Evolutionary conservation across 495 filamentous ascomycete species (phyloP), one percentile per base, ranked within the genome.

Genomic region (Barbatosphaeria neglecta): DNA sequence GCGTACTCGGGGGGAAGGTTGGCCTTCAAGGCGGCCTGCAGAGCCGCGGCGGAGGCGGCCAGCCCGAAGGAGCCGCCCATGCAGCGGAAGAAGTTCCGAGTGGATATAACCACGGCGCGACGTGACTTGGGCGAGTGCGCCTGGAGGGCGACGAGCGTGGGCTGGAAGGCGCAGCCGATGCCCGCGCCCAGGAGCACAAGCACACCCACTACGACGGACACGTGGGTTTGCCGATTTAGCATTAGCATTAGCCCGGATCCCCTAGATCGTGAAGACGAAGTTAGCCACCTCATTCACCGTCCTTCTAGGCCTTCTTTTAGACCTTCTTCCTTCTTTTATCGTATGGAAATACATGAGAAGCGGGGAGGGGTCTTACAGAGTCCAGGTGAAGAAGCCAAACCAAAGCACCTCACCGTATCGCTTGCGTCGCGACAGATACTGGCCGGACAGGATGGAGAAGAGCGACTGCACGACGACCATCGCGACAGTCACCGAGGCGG

Each of bases 31-130:
- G 67, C 66, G 20, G 67, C 70, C 33, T 76, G 70, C 25, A 82
- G 57, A 1, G 82, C 56, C 3, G 77, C 75, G 3, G 77, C 75
- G 0, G 75, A 77, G n/a, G 80, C 57, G 0, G 78, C 76, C 3
- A 84, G 68, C 1, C 80, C 80, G 31, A 73, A 68, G 7, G 78
- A 68, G 13, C 78, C 78, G 8, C 80, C 80, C 10, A 76, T 60
- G 25, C 73, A 76, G 15, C 80, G 74, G 54, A 83, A 72, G 60
- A 82, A 82, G 51, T 83, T 83, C 3, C 78, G 72, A 48, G 75
- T 68, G 7, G 73, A 74, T 23, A 80, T 82, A 2, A 80, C 68
- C 1, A 84, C 72, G 1, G 80, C 80, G 38, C 80, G 65, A 40
- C 81, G 73, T 0, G 69, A 56, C 44, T 79, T 77, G 13, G 64